Base-by-base conservation (phyloP, 768 basidiomycete genomes). In the Russula abietina region DNA sequence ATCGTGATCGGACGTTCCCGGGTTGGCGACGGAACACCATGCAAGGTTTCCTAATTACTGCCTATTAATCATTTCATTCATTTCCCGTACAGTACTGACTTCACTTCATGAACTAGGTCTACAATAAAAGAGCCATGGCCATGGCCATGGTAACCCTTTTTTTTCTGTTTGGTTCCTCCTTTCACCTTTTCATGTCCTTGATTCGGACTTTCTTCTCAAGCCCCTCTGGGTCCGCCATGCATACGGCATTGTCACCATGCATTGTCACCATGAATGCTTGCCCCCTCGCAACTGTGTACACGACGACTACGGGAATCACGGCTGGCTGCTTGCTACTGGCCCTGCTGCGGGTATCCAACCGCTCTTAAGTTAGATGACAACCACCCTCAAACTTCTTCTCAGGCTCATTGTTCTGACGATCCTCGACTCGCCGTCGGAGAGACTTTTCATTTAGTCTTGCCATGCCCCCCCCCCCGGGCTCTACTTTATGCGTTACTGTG, bases 251-350 rank as follows among this genome's bases (percentile, higher is more conserved):
- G 38, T 38, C 38, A 43, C 22, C 46, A 22, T 41, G 43, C 50
- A 52, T 46, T 38, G 38, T 38, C 38, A 43, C 22, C 46, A 22
- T 41, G 43, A 6, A 14, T 4, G 19, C 22, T n/a, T 39, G 30
- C 14, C 61, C 56, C 56, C 56, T 62, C 26, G 41, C 32, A 57
- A 62, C 51, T 45, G 9, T n/a, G 36, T 26, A 10, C n/a, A 16
- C 33, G 17, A 32, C 43, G 17, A 26, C 22, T n/a, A n/a, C n/a
- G n/a, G n/a, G n/a, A n/a, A n/a, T n/a, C n/a, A n/a, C n/a, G n/a
- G n/a, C n/a, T n/a, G n/a, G n/a, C n/a, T n/a, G n/a, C n/a, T n/a
- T n/a, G n/a, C n/a, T n/a, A n/a, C n/a, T n/a, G n/a, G n/a, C 28
- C 8, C 33, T 33, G 33, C 33, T 4, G 30, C 12, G 49, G 32